These are phyloP conservation scores for Mycena kentingensis DNA, from an alignment of 768 basidiomycete genomes.

Conservation along the genomic window DNA sequence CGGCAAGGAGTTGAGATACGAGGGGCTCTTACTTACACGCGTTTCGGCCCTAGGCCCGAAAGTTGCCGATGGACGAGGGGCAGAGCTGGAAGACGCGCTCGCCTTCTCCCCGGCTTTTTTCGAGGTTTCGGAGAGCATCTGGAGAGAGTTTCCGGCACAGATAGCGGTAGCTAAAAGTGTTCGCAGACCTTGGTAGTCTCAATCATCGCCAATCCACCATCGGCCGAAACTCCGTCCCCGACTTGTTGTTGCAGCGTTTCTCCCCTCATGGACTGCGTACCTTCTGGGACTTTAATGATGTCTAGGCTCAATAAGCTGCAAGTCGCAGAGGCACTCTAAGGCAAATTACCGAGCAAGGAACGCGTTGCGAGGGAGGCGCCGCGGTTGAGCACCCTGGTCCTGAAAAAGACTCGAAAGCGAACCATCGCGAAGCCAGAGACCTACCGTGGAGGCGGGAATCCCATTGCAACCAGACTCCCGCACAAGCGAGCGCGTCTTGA, in stretches of 20 bases:
- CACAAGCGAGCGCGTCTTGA: too few relatives aligned
- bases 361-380: constrained; percentile 71
- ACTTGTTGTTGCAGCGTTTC: constrained; percentile 94
- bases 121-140: too few relatives aligned
- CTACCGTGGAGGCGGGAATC: too few relatives aligned
- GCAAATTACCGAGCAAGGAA: constrained; percentile 62
- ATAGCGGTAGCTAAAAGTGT: not conserved
- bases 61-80: too few relatives aligned
- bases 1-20: constrained; percentile 44
- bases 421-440: too few relatives aligned
- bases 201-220: constrained; percentile 96
- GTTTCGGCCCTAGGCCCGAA: too few relatives aligned
- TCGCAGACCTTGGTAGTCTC: constrained; percentile 93
- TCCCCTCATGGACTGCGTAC: constrained; percentile 98
- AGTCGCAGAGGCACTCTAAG: not conserved
- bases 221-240: constrained; percentile 85
- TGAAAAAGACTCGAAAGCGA: too few relatives aligned
- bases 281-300: constrained; percentile 92
- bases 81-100: too few relatives aligned
- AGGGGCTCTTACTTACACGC: constrained; percentile 89
- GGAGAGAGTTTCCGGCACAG: constrained; percentile 8
- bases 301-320: constrained; percentile 40
- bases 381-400: too few relatives aligned
- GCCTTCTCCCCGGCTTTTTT: too few relatives aligned
- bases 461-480: too few relatives aligned